Conservation (phyloP, 2,329 filamentous ascomycete genomes). For the Trichoderma hamatum region DNA sequence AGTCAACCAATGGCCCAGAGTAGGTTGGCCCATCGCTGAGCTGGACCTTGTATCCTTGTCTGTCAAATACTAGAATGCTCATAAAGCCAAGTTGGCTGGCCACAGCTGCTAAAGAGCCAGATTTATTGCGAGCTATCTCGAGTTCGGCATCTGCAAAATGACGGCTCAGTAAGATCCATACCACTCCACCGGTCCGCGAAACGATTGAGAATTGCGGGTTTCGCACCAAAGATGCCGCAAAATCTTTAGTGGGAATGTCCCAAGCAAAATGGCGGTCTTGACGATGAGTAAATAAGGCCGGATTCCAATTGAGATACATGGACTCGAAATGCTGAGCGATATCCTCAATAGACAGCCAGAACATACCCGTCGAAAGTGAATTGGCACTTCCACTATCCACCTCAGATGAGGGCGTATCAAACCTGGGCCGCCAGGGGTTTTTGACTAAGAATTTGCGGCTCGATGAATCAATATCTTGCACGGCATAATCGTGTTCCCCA, state of each 20-base stretch:
- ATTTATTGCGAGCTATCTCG: slow-evolving; percentile 53
- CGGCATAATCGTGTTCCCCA: slow-evolving; percentile 90
- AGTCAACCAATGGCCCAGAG: slow-evolving; percentile 87
- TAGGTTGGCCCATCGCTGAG: slow-evolving; percentile 72
- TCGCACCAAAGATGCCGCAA: slow-evolving; percentile 60
- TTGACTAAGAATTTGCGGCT: slow-evolving; percentile 78
- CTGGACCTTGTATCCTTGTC: slow-evolving; percentile 70
- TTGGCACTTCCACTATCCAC: neutral
- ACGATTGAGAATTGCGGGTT: slow-evolving; percentile 74
- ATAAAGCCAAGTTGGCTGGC: slow-evolving; percentile 75
- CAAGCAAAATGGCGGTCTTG: slow-evolving; percentile 92
- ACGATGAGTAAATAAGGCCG: slow-evolving; percentile 74
- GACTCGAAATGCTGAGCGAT: slow-evolving; percentile 92
- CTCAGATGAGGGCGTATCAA: slow-evolving; percentile 6
- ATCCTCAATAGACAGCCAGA: slow-evolving; percentile 90
- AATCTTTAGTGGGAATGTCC: slow-evolving; percentile 59
- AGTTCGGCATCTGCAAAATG: slow-evolving; percentile 77
- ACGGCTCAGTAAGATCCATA: slow-evolving; percentile 85
- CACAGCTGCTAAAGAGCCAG: slow-evolving; percentile 47
- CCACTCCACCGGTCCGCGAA: slow-evolving; percentile 59
- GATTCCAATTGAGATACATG: slow-evolving; percentile 97
- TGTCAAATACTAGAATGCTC: slow-evolving; percentile 79
- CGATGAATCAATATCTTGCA: slow-evolving; percentile 73
- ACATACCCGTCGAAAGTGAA: slow-evolving; percentile 63
- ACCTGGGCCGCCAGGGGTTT: slow-evolving; percentile 72